Evolutionary conservation across 2,329 filamentous ascomycete species (phyloP).

Genomic region (Rhexocercosporidium sp.): DNA sequence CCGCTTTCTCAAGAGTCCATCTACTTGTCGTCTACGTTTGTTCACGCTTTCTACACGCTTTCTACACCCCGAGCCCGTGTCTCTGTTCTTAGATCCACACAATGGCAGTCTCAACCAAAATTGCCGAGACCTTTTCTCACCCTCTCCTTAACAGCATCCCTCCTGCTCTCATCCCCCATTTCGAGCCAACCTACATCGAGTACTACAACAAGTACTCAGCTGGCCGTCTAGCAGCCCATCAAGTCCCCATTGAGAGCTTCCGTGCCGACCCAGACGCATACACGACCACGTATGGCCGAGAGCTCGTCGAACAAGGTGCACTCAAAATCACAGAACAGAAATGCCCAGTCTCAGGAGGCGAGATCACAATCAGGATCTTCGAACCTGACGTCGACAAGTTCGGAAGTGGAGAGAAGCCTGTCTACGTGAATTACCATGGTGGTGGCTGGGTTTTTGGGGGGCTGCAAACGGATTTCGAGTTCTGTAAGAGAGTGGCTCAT

Average conservation of each 20-base stretch:
- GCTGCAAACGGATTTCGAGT: conserved; percentile 45
- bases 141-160: conserved; percentile 51
- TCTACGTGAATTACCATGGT: conserved; percentile 45
- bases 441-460: conserved; percentile 50
- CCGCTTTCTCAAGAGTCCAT: neutral
- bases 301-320: conserved; percentile 42
- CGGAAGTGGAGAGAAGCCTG: conserved; percentile 42
- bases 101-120: conserved; percentile 14
- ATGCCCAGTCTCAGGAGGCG: conserved; percentile 46
- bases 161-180: conserved; percentile 43
- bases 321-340: conserved; percentile 47
- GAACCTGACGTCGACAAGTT: conserved; percentile 40
- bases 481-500: conserved; percentile 48
- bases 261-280: conserved; percentile 48
- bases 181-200: conserved; percentile 48
- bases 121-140: conserved; percentile 33
- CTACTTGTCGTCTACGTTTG: neutral
- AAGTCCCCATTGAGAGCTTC: conserved; percentile 42
- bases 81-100: neutral
- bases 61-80: neutral
- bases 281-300: conserved; percentile 45
- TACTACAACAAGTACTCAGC: conserved; percentile 50
- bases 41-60: neutral
- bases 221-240: conserved; percentile 48
- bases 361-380: conserved; percentile 48